phyloP scores from a whole-genome alignment of 1,284 basidiomycete genomes.

The Ganoderma sinense region DNA sequence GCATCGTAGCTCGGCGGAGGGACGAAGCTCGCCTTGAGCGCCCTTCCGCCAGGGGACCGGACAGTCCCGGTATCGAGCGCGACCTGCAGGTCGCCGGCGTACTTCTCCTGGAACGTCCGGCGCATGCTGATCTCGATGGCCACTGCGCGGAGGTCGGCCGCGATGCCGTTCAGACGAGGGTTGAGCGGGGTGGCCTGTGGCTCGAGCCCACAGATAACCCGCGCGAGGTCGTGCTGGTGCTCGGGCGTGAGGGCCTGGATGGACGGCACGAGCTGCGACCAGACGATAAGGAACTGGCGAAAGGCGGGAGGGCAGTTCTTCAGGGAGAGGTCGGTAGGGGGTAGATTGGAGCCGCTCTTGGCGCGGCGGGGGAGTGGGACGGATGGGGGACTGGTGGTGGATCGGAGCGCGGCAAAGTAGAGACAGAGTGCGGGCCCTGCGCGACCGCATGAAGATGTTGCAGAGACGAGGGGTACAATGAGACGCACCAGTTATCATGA shows the following conservation, averaged over 20 bases:
- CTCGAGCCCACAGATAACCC: conserved; percentile 74
- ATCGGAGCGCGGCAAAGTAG: conserved; percentile 73
- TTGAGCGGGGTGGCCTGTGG: conserved; percentile 50
- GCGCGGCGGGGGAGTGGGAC: conserved; percentile 59
- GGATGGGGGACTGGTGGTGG: conserved; percentile 66
- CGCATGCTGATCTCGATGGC: conserved; percentile 84
- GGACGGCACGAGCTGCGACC: conserved; percentile 68
- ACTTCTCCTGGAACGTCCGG: conserved; percentile 82
- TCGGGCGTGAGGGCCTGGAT: conserved; percentile 72
- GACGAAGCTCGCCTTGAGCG: conserved; percentile 66
- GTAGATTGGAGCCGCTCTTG: conserved; percentile 36
- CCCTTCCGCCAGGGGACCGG: conserved; percentile 34
- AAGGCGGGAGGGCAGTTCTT: conserved; percentile 69
- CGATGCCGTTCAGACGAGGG: conserved; percentile 60
- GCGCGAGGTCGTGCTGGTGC: conserved; percentile 80
- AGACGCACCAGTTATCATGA: conserved; percentile 79
- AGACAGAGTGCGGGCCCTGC: conserved; percentile 71
- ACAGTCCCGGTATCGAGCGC: conserved; percentile 68
- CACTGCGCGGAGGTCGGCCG: conserved; percentile 78
- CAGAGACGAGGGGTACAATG: not conserved
- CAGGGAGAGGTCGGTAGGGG: conserved; percentile 56
- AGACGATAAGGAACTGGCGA: conserved; percentile 71
- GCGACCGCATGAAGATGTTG: not conserved
- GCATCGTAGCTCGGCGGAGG: conserved; percentile 74
- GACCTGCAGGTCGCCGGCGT: conserved; percentile 74